phyloP scores from a whole-genome alignment of 768 basidiomycete species.

The Hericium rajendrae region DNA sequence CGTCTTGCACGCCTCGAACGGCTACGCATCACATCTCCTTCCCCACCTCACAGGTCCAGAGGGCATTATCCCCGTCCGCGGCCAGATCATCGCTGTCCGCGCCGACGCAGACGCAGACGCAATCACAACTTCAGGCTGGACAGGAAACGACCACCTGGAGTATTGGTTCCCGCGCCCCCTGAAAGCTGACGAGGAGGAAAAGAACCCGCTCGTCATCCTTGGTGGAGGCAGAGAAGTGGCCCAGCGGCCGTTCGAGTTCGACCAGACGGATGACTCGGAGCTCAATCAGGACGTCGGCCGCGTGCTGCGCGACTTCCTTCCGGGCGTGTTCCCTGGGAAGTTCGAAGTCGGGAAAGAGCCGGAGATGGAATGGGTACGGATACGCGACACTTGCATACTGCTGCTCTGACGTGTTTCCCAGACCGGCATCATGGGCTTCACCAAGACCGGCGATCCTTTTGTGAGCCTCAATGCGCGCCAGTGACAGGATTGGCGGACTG shows the following conservation, averaged over 20 bases:
- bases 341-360: slow-evolving; percentile 40
- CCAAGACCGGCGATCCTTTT: slow-evolving; percentile 51
- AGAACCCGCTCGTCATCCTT: slow-evolving; percentile 54
- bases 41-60: slow-evolving; percentile 47
- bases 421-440: slow-evolving; percentile 82
- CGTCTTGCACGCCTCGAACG: slow-evolving; percentile 84
- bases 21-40: slow-evolving; percentile 69
- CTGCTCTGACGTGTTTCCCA: slow-evolving; percentile 18
- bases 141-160: slow-evolving; percentile 42
- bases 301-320: slow-evolving; percentile 50
- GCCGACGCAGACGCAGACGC: slow-evolving; percentile 29
- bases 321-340: slow-evolving; percentile 43
- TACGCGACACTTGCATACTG: not conserved
- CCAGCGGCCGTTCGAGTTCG: slow-evolving; percentile 37
- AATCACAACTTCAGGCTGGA: slow-evolving; percentile 27
- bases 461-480: slow-evolving; percentile 31
- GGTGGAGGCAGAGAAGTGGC: slow-evolving; percentile 54
- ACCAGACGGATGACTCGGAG: slow-evolving; percentile 48
- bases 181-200: slow-evolving; percentile 15
- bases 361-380: slow-evolving; percentile 75
- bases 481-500: not conserved
- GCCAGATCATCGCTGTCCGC: slow-evolving; percentile 49
- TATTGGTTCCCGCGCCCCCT: slow-evolving; percentile 79
- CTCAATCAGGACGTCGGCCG: slow-evolving; percentile 38
- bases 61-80: slow-evolving; percentile 63